Percentiles rank a stretch among this genome's conserved stretches.
Evolutionary conservation across 1,284 basidiomycete species (phyloP).

Genomic region (Xerocomus minutiporus): DNA sequence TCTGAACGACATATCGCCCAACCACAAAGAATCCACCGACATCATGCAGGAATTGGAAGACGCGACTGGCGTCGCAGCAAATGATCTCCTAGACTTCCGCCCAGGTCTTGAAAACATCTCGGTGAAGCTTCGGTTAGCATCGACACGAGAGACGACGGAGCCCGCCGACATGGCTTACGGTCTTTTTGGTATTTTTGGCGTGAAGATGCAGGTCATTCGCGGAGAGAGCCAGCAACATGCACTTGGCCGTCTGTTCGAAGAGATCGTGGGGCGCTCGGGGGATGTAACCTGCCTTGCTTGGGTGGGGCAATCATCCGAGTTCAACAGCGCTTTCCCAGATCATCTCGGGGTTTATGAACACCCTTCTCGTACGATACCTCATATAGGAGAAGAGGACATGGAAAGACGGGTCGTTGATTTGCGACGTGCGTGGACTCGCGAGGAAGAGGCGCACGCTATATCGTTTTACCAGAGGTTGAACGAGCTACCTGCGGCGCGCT

Average conservation of each 20-base stretch:
- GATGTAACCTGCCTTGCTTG: slow-evolving; percentile 22
- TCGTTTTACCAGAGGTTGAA: slow-evolving; percentile 8
- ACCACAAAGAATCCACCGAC: slow-evolving; percentile 15
- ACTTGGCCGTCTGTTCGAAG: slow-evolving; percentile 22
- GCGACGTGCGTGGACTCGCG: background rate
- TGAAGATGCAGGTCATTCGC: slow-evolving; percentile 14
- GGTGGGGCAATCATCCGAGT: slow-evolving; percentile 20
- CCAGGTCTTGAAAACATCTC: slow-evolving; percentile 12
- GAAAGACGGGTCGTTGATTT: slow-evolving; percentile 1
- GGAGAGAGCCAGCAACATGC: slow-evolving; percentile 21
- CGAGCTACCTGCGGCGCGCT: slow-evolving; percentile 1
- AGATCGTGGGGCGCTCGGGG: slow-evolving; percentile 18
- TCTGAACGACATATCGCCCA: slow-evolving; percentile 10
- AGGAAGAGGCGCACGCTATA: slow-evolving; percentile 2
- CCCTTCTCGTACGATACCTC: background rate
- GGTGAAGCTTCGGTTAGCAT: slow-evolving; percentile 23
- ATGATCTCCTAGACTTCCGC: slow-evolving; percentile 12
- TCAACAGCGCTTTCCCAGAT: slow-evolving; percentile 26
- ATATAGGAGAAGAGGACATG: slow-evolving; percentile 7
- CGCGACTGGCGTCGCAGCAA: slow-evolving; percentile 7
- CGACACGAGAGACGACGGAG: slow-evolving; percentile 20
- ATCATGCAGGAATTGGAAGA: slow-evolving; percentile 21
- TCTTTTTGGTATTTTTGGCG: slow-evolving; percentile 23
- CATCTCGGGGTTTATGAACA: slow-evolving; percentile 17
- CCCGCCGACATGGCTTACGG: slow-evolving; percentile 25